Evolutionary conservation across 164 flowering plant genomes (phyloP).

Genomic region (Protea cynaroides): DNA sequence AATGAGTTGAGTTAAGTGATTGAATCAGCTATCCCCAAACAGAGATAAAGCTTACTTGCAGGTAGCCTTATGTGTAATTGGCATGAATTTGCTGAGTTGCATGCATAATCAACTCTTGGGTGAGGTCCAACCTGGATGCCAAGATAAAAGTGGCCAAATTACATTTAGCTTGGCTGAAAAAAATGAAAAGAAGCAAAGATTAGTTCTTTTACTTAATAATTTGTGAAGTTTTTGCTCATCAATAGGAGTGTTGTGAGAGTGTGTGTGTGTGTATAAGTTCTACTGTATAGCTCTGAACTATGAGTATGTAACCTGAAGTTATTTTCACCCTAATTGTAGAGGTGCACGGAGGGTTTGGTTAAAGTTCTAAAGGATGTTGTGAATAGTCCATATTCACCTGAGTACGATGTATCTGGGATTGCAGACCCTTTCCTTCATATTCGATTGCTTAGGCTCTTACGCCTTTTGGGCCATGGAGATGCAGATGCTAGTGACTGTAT

Average conservation of each 20-base stretch:
- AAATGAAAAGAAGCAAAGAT: too few species aligned
- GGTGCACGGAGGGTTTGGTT: slow-evolving; percentile 79
- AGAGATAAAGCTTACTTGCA: too few species aligned
- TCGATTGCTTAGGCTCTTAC: slow-evolving; percentile 75
- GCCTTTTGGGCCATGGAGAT: slow-evolving; percentile 86
- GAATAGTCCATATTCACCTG: slow-evolving; percentile 95
- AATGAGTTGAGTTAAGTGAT: too few species aligned
- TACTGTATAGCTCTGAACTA: too few species aligned
- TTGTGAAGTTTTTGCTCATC: too few species aligned
- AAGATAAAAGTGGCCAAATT: neutral
- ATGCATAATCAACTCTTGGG: neutral
- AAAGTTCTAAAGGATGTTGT: slow-evolving; percentile 76
- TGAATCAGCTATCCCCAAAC: too few species aligned
- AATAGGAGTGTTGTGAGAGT: too few species aligned
- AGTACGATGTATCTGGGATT: slow-evolving; percentile 93
- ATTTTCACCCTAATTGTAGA: slow-evolving; percentile 33
- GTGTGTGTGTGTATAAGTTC: too few species aligned
- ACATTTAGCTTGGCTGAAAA: neutral
- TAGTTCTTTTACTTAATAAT: too few species aligned
- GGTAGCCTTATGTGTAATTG: too few species aligned
- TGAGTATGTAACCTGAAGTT: slow-evolving; percentile 7
- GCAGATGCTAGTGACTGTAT: slow-evolving; percentile 92
- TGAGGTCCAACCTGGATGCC: neutral
- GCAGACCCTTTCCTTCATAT: slow-evolving; percentile 97
- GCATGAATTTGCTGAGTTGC: neutral